Percentiles rank a stretch among this genome's conserved stretches.
phyloP scores from a whole-genome alignment of 495 filamentous ascomycete genomes.

The Podospora conica region DNA sequence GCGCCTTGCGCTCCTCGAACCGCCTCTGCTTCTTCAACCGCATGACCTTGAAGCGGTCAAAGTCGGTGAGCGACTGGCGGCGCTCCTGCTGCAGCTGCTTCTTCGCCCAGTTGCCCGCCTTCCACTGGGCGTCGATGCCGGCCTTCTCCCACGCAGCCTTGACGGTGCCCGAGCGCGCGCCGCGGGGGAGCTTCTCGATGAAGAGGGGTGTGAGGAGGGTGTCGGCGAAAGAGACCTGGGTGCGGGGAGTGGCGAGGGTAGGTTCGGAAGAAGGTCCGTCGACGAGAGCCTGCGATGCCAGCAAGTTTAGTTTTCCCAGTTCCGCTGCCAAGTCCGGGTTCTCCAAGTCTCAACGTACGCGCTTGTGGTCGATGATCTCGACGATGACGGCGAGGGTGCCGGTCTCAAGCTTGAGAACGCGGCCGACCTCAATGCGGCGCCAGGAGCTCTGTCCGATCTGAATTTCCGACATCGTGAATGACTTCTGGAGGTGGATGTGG shows the following conservation, averaged over 20 bases:
- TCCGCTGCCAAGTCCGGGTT: constrained; percentile 1
- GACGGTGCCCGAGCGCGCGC: constrained; percentile 73
- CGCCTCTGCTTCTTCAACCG: constrained; percentile 95
- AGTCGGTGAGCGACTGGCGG: constrained; percentile 88
- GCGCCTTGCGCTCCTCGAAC: constrained; percentile 91
- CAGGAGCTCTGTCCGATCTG: constrained; percentile 43
- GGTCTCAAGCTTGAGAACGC: constrained; percentile 69
- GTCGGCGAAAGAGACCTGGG: constrained; percentile 69
- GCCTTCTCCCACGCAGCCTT: constrained; percentile 79
- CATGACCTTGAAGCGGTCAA: constrained; percentile 99
- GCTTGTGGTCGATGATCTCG: constrained; percentile 99
- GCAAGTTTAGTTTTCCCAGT: constrained; percentile 26
- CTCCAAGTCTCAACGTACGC: constrained; percentile 60
- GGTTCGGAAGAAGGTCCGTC: constrained; percentile 81
- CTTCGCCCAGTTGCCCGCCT: constrained; percentile 83
- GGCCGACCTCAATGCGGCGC: constrained; percentile 95
- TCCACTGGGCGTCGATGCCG: constrained; percentile 87
- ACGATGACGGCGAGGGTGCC: constrained; percentile 90
- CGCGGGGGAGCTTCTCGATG: constrained; percentile 81
- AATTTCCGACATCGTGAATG: constrained; percentile 33
- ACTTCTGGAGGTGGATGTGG: constrained; percentile 17
- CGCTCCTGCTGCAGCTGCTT: constrained; percentile 73
- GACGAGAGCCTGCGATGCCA: constrained; percentile 69
- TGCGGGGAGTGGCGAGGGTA: constrained; percentile 72
- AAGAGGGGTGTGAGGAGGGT: constrained; percentile 86